Percentiles rank a stretch among this genome's conserved stretches.
Evolutionary conservation across 2,329 filamentous ascomycete genomes (phyloP).

Genomic region (Sporothrix inflata): DNA sequence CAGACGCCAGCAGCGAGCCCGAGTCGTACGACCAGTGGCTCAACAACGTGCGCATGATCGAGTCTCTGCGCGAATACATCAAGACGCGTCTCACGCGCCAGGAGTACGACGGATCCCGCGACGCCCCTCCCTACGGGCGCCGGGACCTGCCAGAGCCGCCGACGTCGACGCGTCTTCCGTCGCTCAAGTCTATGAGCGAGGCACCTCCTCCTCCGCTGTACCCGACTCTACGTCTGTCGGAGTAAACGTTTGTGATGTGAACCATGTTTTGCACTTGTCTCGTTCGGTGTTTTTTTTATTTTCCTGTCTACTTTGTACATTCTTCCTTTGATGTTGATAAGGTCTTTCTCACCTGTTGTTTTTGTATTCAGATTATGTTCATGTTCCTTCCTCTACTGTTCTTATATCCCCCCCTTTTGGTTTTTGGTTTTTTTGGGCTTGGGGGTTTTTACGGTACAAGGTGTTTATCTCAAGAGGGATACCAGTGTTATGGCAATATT

Average conservation of each 20-base stretch:
- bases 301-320: background rate
- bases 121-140: background rate
- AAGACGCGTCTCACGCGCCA: conserved; percentile 58
- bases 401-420: conserved; percentile 4
- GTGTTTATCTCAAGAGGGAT: background rate
- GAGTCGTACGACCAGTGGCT: conserved; percentile 68
- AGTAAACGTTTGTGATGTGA: conserved; percentile 18
- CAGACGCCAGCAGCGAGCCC: conserved; percentile 58
- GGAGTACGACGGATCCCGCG: conserved; percentile 52
- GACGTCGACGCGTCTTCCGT: conserved; percentile 35
- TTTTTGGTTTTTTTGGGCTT: background rate
- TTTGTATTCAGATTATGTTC: background rate
- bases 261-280: conserved; percentile 15
- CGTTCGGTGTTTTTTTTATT: background rate
- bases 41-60: conserved; percentile 67
- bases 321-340: background rate
- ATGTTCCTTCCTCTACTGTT: background rate
- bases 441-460: background rate
- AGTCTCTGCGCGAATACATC: conserved; percentile 63
- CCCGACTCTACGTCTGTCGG: conserved; percentile 32
- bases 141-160: conserved; percentile 39
- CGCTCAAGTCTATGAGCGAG: conserved; percentile 28
- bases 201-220: conserved; percentile 31
- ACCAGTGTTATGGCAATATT: background rate
- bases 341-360: background rate